These are phyloP conservation scores for Sporothrix brasiliensis DNA, from an alignment of 2,329 filamentous ascomycete species.

Conservation along the genomic window DNA sequence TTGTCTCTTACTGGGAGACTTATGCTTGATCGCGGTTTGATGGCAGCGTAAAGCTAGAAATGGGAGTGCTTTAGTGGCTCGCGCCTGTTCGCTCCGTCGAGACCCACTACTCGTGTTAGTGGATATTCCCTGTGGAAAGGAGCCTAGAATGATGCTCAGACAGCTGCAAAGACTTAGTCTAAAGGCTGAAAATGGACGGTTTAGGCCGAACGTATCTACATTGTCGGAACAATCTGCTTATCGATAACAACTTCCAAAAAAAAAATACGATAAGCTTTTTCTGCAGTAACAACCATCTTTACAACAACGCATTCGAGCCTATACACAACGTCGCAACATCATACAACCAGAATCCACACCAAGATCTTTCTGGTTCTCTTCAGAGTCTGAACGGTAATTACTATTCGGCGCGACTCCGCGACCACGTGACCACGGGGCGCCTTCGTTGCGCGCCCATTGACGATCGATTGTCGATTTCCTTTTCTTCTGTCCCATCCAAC, in stretches of 20 bases:
- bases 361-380: not conserved
- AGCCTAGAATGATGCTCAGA: not conserved
- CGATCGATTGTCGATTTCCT: not conserved
- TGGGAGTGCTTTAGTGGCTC: too few relatives aligned
- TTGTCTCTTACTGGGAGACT: too few relatives aligned
- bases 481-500: not conserved
- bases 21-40: too few relatives aligned
- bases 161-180: too few relatives aligned
- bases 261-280: conserved; percentile 23
- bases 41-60: not conserved
- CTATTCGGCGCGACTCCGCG: not conserved
- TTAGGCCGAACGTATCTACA: not conserved
- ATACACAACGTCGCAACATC: not conserved
- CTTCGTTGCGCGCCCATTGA: not conserved
- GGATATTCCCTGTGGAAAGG: not conserved
- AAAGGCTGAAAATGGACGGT: too few relatives aligned
- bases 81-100: too few relatives aligned
- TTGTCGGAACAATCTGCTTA: not conserved
- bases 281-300: not conserved
- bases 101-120: not conserved
- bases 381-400: not conserved
- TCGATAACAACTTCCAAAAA: conserved; percentile 4
- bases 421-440: not conserved
- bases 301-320: not conserved
- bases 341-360: not conserved